A percentile compares a stretch with the other conserved stretches of the same genome.
phyloP scores from a whole-genome alignment of 2,329 filamentous ascomycete genomes.

The Penicillium sp. region DNA sequence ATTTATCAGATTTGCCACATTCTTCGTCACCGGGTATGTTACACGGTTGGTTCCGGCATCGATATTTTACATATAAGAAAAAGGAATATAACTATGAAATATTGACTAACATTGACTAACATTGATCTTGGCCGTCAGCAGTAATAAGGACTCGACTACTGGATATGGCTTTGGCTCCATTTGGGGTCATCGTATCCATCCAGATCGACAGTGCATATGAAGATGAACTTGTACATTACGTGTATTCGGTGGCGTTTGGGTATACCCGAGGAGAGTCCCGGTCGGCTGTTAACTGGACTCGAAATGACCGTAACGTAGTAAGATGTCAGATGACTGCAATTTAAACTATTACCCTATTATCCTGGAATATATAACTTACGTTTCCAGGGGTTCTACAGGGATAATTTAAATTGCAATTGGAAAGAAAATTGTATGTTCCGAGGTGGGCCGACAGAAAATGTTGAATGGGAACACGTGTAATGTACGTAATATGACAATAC shows the following conservation, averaged over 20 bases:
- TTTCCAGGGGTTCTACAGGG: not conserved
- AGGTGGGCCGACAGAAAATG: not conserved
- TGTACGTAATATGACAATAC: not conserved
- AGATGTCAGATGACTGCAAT: not conserved
- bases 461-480: not conserved
- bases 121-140: not conserved
- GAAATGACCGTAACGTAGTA: too few relatives aligned
- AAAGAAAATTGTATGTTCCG: not conserved
- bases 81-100: too few relatives aligned
- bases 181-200: constrained; percentile 16
- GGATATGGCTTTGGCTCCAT: constrained; percentile 9
- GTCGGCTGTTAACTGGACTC: not conserved
- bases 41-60: constrained; percentile 8
- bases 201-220: constrained; percentile 24
- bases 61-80: not conserved
- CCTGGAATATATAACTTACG: not conserved
- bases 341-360: not conserved
- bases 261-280: constrained; percentile 6
- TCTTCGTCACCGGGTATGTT: constrained; percentile 7
- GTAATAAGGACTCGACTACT: constrained; percentile 13
- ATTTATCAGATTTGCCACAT: constrained; percentile 15
- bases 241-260: not conserved
- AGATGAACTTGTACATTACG: not conserved
- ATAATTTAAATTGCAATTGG: not conserved
- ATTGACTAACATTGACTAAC: not conserved